Conservation (phyloP, 768 basidiomycete genomes). For the Porphyrellus cyaneotinctus region DNA sequence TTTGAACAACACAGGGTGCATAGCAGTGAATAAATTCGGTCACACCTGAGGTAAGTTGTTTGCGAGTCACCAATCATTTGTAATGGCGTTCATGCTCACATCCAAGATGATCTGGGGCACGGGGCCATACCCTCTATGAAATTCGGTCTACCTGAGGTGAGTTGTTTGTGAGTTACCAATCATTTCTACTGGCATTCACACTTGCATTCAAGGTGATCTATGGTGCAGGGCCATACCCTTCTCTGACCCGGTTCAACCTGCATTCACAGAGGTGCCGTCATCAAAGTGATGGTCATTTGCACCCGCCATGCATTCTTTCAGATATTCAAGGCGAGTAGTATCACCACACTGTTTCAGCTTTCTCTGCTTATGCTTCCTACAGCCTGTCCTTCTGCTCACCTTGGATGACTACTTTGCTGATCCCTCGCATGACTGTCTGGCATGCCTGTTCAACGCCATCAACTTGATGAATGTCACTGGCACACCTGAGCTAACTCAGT, state of each 20-base stretch:
- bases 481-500: slow-evolving; percentile 71
- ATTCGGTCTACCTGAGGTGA: too few relatives aligned
- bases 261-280: slow-evolving; percentile 74
- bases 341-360: background rate
- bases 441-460: slow-evolving; percentile 86
- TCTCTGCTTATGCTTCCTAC: slow-evolving; percentile 5
- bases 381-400: slow-evolving; percentile 92
- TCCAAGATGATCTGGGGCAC: too few relatives aligned
- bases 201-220: too few relatives aligned
- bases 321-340: slow-evolving; percentile 83
- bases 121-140: too few relatives aligned
- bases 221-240: too few relatives aligned
- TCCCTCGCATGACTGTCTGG: slow-evolving; percentile 87
- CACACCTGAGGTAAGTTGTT: too few relatives aligned
- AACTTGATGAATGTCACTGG: slow-evolving; percentile 84
- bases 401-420: slow-evolving; percentile 91
- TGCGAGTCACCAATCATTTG: too few relatives aligned
- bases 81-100: too few relatives aligned
- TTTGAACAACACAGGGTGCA: too few relatives aligned
- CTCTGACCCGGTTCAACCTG: slow-evolving; percentile 12
- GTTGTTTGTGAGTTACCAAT: too few relatives aligned
- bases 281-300: slow-evolving; percentile 92
- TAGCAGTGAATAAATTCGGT: too few relatives aligned
- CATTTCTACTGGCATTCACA: too few relatives aligned
- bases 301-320: slow-evolving; percentile 93